A percentile compares a stretch with the other conserved stretches of the same genome.
phyloP scores from a whole-genome alignment of 1,139 yeast genomes.

The Blastobotrys persicus region DNA sequence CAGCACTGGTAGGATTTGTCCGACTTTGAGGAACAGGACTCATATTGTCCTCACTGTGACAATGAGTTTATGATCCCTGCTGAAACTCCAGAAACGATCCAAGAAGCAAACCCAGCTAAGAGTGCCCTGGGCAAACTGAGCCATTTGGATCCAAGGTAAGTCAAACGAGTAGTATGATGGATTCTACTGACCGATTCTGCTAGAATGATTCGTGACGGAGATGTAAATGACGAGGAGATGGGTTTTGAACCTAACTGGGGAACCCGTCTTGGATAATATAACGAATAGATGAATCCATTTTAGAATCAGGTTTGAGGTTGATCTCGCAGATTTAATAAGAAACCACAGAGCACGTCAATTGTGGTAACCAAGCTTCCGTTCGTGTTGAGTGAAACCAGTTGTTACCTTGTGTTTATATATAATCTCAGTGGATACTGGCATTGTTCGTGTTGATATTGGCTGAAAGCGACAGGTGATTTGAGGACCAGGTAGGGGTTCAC shows the following conservation, averaged over 20 bases:
- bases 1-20: constrained; percentile 27
- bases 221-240: constrained; percentile 33
- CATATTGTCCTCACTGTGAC: constrained; percentile 41
- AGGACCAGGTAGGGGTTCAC: no score
- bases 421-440: no score
- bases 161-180: constrained; percentile 10
- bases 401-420: no score
- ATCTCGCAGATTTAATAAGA: no score
- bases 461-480: no score
- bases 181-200: no score
- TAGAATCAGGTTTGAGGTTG: no score
- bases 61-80: constrained; percentile 38
- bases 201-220: constrained; percentile 38
- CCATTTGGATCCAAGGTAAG: constrained; percentile 32
- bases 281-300: constrained; percentile 1
- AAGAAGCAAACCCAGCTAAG: constrained; percentile 20
- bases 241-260: constrained; percentile 29
- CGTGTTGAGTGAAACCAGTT: no score
- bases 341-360: no score
- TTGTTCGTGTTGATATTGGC: no score
- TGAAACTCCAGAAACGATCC: constrained; percentile 23
- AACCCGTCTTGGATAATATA: constrained; percentile 11
- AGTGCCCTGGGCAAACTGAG: constrained; percentile 22
- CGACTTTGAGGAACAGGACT: constrained; percentile 38
- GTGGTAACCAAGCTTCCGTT: no score